Conservation (phyloP, 345 rosid species). For the Citrus hindsii region DNA sequence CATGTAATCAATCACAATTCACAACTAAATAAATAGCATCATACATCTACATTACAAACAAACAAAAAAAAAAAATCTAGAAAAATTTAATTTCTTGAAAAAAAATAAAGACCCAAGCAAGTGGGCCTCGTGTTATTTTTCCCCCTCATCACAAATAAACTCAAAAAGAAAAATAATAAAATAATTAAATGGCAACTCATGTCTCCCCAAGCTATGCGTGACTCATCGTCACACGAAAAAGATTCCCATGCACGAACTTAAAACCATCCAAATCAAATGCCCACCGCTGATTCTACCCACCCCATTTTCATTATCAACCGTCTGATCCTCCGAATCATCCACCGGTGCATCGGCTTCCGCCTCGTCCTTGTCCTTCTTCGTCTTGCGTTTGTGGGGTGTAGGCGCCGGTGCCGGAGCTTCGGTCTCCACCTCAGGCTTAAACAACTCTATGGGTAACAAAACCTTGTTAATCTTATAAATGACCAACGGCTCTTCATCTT, state of each 20-base stretch:
- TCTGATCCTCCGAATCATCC: constrained; percentile 41
- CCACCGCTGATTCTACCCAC: constrained; percentile 33
- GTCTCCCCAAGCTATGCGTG: background rate
- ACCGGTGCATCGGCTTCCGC: constrained; percentile 50
- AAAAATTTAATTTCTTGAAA: background rate
- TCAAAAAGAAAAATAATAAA: background rate
- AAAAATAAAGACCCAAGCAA: background rate
- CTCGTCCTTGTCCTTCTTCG: constrained; percentile 26
- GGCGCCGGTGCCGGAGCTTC: constrained; percentile 49
- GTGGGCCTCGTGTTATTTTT: background rate
- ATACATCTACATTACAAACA: background rate
- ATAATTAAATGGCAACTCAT: background rate
- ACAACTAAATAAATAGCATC: background rate
- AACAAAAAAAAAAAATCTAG: background rate
- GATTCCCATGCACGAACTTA: constrained; percentile 44
- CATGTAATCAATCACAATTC: constrained; percentile 3
- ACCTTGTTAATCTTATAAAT: constrained; percentile 70
- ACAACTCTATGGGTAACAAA: constrained; percentile 73
- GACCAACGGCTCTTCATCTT: constrained; percentile 76
- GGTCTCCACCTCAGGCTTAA: constrained; percentile 43
- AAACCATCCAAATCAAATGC: constrained; percentile 26
- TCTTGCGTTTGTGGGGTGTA: constrained; percentile 29
- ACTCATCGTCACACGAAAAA: constrained; percentile 27
- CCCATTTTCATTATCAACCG: constrained; percentile 53
- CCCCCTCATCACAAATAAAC: background rate